Conservation (phyloP, 208 protist species). For the Angomonas ambiguus region DNA sequence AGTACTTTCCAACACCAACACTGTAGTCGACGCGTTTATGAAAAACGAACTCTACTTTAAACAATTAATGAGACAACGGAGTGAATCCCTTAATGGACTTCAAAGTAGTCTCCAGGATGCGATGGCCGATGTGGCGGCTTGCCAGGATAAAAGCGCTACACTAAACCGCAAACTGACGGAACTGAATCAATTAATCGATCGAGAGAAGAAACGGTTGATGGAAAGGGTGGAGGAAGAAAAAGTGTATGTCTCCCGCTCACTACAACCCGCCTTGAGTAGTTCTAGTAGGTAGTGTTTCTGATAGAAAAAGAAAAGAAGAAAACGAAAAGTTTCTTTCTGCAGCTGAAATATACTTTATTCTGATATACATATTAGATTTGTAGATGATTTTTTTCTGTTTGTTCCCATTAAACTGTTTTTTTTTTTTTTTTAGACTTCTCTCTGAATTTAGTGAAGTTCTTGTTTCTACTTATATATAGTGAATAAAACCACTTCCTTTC, state of each 20-base stretch:
- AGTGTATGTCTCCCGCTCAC: conserved; percentile 33
- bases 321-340: background rate
- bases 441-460: background rate
- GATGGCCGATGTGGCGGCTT: conserved; percentile 45
- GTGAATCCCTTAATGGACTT: conserved; percentile 56
- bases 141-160: conserved; percentile 58
- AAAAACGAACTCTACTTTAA: conserved; percentile 85
- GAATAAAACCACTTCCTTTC: background rate
- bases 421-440: conserved; percentile 8
- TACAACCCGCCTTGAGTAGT: conserved; percentile 16
- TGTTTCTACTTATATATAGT: background rate
- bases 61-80: conserved; percentile 64
- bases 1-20: conserved; percentile 49
- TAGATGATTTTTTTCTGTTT: too few species aligned
- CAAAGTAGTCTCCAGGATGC: conserved; percentile 56
- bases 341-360: too few species aligned
- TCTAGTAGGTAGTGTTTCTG: too few species aligned
- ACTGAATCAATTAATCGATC: conserved; percentile 60
- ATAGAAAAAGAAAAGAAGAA: background rate
- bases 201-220: conserved; percentile 56
- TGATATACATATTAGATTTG: too few species aligned
- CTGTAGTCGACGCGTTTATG: conserved; percentile 68
- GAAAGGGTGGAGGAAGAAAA: conserved; percentile 69
- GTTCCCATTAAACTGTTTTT: conserved; percentile 9
- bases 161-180: conserved; percentile 60